phyloP scores from a whole-genome alignment of 2,329 filamentous ascomycete genomes.

The Akanthomyces lecanii region DNA sequence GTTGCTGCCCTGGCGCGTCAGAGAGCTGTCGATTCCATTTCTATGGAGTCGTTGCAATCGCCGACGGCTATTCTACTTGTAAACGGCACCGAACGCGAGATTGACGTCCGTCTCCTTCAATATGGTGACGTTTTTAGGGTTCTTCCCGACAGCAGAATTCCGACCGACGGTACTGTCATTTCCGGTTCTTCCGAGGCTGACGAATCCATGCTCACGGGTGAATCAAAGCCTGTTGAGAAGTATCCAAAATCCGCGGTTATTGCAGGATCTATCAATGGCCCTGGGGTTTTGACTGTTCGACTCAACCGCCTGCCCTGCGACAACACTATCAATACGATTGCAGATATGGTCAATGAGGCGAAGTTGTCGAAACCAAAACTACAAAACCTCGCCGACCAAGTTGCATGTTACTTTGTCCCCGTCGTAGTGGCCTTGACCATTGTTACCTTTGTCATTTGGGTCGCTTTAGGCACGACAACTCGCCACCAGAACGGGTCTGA shows the following conservation, averaged over 20 bases:
- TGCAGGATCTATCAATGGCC: conserved; percentile 65
- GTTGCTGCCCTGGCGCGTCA: conserved; percentile 49
- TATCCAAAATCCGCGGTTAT: conserved; percentile 48
- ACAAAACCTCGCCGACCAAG: conserved; percentile 63
- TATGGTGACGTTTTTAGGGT: conserved; percentile 66
- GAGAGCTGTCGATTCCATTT: conserved; percentile 52
- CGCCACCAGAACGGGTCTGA: conserved; percentile 39
- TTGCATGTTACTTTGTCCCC: conserved; percentile 68
- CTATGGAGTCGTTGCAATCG: conserved; percentile 54
- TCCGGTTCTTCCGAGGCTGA: conserved; percentile 63
- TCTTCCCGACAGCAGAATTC: conserved; percentile 52
- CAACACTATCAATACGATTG: conserved; percentile 69
- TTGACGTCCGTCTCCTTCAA: conserved; percentile 65
- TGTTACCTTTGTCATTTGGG: conserved; percentile 61
- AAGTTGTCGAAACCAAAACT: conserved; percentile 63
- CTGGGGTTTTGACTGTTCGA: conserved; percentile 54
- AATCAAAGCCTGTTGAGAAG: conserved; percentile 60
- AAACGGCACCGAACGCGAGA: conserved; percentile 36
- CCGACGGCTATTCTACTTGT: conserved; percentile 50
- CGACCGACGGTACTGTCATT: conserved; percentile 66
- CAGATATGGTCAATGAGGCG: conserved; percentile 66
- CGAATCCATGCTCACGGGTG: conserved; percentile 76
- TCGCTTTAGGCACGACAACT: conserved; percentile 50
- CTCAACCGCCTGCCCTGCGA: conserved; percentile 61
- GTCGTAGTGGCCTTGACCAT: conserved; percentile 55